Evolutionary conservation across 371 early-diverging fungal genomes (phyloP).

Genomic region (Mortierella sp.): DNA sequence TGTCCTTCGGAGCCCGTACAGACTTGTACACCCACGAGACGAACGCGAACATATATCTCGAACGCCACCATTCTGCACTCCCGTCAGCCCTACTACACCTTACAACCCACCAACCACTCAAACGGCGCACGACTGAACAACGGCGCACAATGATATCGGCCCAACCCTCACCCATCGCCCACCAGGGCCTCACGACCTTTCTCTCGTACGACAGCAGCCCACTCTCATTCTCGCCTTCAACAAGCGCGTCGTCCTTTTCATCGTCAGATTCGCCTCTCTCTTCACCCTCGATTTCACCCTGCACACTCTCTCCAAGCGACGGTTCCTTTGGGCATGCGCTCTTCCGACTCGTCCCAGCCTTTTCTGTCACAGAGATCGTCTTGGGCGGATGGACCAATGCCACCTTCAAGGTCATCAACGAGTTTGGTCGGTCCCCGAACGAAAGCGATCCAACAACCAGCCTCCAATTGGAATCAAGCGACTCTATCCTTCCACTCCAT

Average conservation of each 20-base stretch:
- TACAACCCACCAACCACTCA: background rate
- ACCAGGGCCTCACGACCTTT: slow-evolving; percentile 4
- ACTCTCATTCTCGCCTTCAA: slow-evolving; percentile 7
- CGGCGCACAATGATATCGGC: background rate
- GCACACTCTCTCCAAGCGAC: background rate
- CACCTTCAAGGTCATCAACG: slow-evolving; percentile 26
- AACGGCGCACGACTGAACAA: background rate
- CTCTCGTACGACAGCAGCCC: background rate
- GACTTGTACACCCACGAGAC: background rate
- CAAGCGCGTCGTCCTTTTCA: slow-evolving; percentile 17
- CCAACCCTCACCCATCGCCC: background rate
- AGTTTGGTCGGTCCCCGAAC: slow-evolving; percentile 24
- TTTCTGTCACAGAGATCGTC: slow-evolving; percentile 8
- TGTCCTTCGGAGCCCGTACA: background rate
- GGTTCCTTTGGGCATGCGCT: slow-evolving; percentile 4
- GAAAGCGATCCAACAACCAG: background rate
- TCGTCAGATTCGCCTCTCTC: slow-evolving; percentile 17
- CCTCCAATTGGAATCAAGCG: slow-evolving; percentile 14
- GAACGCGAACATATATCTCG: background rate
- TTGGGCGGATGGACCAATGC: slow-evolving; percentile 23
- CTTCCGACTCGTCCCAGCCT: slow-evolving; percentile 21
- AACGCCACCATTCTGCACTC: slow-evolving; percentile 3
- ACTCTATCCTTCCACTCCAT: slow-evolving; percentile 30
- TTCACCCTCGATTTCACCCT: slow-evolving; percentile 12
- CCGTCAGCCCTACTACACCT: background rate